Base-by-base conservation (phyloP, 164 flowering plant species). In the Cinnamomum chago region DNA sequence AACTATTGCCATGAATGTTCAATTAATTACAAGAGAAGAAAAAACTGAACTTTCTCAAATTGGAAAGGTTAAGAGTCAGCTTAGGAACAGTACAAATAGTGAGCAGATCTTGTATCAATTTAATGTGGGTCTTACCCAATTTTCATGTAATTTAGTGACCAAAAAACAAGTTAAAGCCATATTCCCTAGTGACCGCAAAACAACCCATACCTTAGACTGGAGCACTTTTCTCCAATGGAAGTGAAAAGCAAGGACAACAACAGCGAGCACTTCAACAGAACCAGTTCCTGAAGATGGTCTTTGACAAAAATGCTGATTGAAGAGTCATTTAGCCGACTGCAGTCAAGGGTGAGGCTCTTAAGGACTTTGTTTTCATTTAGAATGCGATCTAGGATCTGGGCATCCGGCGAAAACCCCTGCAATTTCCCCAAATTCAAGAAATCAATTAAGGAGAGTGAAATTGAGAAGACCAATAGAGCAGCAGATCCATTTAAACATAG, bases 381-480 rank as follows among this genome's bases (percentile, higher is more conserved):
- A 40, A 84, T 55, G 24, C 5, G 66, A 40, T 68, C 22, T 25
- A 84, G 68, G 51, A 81, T 77, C 65, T 23, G 47, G 9, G 62
- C 58, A 68, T 81, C 81, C 2, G 79, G 82, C 69, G 84, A 83
- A 70, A 83, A 77, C 15, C 69, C 81, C 88, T 86, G 76, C 76
- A 50, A 30, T 35, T 14, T 40, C 22, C 18, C 35, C 50, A 52
- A 27, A 40, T 50, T 1, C 52, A 58, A 60, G 20, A 51, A 20
- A n/a, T 28, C 14, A 40, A 52, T 11, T 10, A 50, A 47, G 18
- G 23, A 30, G 12, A 20, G 40, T 50, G 47, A 71, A 71, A 70
- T 17, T 51, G n/a, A 40, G 30, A 68, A 9, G 55, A 68, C 23
- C 71, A 17, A 15, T 4, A 33, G 27, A 9, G 1, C 10, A 67